These are phyloP conservation scores for Exophiala phaeomuriformis DNA, from an alignment of 2,329 filamentous ascomycete species.

Conservation along the genomic window DNA sequence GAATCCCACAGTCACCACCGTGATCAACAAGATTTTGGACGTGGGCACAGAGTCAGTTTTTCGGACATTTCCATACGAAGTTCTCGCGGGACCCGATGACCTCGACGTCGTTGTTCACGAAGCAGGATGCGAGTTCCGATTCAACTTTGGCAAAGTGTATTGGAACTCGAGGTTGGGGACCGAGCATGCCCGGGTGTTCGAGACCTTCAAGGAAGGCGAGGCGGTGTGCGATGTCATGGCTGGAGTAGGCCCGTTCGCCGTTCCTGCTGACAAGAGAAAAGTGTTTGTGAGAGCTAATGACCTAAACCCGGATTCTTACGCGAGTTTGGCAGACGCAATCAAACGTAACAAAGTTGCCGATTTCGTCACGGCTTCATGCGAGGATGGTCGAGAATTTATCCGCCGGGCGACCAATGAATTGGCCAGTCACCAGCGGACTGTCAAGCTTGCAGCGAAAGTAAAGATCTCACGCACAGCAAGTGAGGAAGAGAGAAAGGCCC, in stretches of 20 bases:
- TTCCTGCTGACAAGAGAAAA: constrained; percentile 80
- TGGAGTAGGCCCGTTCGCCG: constrained; percentile 88
- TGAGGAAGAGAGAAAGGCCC: constrained; percentile 28
- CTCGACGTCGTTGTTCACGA: constrained; percentile 77
- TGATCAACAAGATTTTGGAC: constrained; percentile 91
- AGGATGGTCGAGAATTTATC: constrained; percentile 78
- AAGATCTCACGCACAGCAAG: constrained; percentile 26
- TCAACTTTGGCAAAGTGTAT: constrained; percentile 95
- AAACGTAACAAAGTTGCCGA: constrained; percentile 68
- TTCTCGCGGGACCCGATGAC: constrained; percentile 73
- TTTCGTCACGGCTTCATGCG: constrained; percentile 72
- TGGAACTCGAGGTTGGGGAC: constrained; percentile 91
- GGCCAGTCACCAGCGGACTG: constrained; percentile 44
- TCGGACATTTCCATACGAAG: constrained; percentile 87
- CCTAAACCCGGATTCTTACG: constrained; percentile 83
- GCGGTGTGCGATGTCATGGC: constrained; percentile 96
- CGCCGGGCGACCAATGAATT: constrained; percentile 56
- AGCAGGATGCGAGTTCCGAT: constrained; percentile 76
- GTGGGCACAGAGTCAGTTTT: constrained; percentile 81
- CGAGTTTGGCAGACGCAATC: constrained; percentile 62
- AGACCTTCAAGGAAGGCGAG: constrained; percentile 71
- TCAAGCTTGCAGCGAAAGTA: constrained; percentile 45
- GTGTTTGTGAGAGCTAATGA: constrained; percentile 97
- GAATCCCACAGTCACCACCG: constrained; percentile 70
- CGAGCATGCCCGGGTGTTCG: constrained; percentile 75